Base-by-base conservation (phyloP, 2,329 filamentous ascomycete species). In the Fusarium sterilihyphosum region DNA sequence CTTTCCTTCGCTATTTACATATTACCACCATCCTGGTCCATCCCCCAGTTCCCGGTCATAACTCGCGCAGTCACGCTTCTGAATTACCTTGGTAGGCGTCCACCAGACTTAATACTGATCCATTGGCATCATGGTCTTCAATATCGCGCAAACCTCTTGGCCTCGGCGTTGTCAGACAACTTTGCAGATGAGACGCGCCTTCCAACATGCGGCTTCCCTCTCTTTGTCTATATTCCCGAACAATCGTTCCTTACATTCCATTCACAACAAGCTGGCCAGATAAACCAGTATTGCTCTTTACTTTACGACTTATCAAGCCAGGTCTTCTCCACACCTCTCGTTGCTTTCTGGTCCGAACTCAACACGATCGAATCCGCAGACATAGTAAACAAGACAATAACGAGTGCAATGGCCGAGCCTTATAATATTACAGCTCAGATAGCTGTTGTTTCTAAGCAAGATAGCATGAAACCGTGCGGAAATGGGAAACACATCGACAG, bases 381-480 rank as follows among this genome's bases (percentile, higher is more conserved):
- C 22, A 8, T 6, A 14, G 40, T 5, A 16, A n/a, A 2, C 13
- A 41, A 16, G 40, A n/a, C 13, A 10, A 41, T 16, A 41, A 14
- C 22, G 3, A 41, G 40, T 8, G 14, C 5, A 0, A 41, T 5
- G 40, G 8, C 13, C 12, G 4, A 6, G 31, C 13, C 12, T 33
- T 5, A 1, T 33, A 2, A 33, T 5, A 33, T 33, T 12, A 33
- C 2, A 2, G 31, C 12, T 5, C 4, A 33, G 31, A 33, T 33
- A 33, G 31, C 31, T 33, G 31, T 33, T 33, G 12, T 5, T 33
- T 5, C 12, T 33, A 13, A 41, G 20, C 20, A 8, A n/a, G 4
- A 22, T 1, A 8, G 6, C 22, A n/a, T 1, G 12, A n/a, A 41
- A 14, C 13, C 13, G 13, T 14, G 7, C 13, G 3, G 6, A 7